Evolutionary conservation across 192 early-diverging fungal species (phyloP).

Genomic region (Thamnidium elegans): DNA sequence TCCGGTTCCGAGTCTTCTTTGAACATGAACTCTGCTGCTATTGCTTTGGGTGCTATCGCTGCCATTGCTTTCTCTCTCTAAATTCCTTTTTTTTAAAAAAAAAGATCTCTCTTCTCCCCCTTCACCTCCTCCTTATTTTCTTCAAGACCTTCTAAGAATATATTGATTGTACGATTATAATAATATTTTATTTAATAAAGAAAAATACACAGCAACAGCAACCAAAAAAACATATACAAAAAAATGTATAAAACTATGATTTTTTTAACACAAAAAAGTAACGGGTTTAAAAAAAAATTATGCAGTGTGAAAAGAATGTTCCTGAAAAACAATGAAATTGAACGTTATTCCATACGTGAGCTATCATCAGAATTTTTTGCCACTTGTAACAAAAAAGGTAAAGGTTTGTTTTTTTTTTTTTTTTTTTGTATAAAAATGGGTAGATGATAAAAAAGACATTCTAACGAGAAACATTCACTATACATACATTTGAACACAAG

Average conservation of each 20-base stretch:
- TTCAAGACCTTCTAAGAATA: not conserved
- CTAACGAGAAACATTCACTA: too few species aligned
- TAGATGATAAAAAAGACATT: too few species aligned
- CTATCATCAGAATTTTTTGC: too few species aligned
- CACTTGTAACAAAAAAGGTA: too few species aligned
- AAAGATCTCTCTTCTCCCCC: not conserved
- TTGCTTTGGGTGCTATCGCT: constrained; percentile 23
- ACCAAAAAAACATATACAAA: not conserved
- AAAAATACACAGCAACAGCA: not conserved
- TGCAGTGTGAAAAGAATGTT: too few species aligned
- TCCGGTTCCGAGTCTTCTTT: not conserved
- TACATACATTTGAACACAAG: too few species aligned
- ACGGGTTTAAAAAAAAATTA: too few species aligned
- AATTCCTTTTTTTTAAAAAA: not conserved
- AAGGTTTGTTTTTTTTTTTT: too few species aligned
- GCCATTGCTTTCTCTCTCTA: constrained; percentile 24
- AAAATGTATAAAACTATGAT: not conserved
- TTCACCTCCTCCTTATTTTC: not conserved
- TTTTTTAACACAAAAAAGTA: too few species aligned
- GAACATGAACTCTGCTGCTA: constrained; percentile 8
- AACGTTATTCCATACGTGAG: too few species aligned
- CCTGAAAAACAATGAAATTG: too few species aligned
- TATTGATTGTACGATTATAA: not conserved
- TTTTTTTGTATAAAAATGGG: too few species aligned
- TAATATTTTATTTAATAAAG: not conserved